A percentile compares a stretch with the other conserved stretches of the same genome.
These are phyloP conservation scores for Solanum hybrid DNA, from an alignment of 305 asterid genomes.

Conservation along the genomic window DNA sequence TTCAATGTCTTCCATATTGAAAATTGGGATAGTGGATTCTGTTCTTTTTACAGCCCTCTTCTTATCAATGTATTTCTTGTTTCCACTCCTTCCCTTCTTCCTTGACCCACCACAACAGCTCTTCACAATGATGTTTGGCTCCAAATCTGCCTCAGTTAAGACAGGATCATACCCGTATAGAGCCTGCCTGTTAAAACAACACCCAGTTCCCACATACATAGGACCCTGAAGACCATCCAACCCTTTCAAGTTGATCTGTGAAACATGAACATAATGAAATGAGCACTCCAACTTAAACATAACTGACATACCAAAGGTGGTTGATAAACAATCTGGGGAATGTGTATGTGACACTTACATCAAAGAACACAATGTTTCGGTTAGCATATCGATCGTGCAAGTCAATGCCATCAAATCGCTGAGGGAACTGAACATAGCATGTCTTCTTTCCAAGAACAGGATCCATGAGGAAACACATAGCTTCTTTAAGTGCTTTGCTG, in stretches of 20 bases:
- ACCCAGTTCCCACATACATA: constrained; percentile 45
- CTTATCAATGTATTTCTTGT: constrained; percentile 76
- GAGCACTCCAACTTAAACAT: not conserved
- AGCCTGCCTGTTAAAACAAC: constrained; percentile 44
- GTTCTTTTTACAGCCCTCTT: constrained; percentile 78
- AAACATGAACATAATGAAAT: constrained; percentile 5
- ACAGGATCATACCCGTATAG: constrained; percentile 73
- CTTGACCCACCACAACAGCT: constrained; percentile 65
- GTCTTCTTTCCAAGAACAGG: constrained; percentile 71
- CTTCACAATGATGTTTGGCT: constrained; percentile 50
- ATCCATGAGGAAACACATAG: constrained; percentile 96
- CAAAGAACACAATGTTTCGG: constrained; percentile 84
- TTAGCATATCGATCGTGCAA: constrained; percentile 89
- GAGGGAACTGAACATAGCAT: constrained; percentile 57
- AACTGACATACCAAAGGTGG: not conserved
- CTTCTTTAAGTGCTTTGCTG: constrained; percentile 90
- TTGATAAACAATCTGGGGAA: not conserved
- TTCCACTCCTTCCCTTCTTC: constrained; percentile 63
- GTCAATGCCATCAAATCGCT: constrained; percentile 24
- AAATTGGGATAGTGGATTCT: constrained; percentile 90
- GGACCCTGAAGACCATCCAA: constrained; percentile 50
- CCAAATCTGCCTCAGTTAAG: constrained; percentile 59
- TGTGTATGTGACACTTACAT: constrained; percentile 35
- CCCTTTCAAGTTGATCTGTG: constrained; percentile 48
- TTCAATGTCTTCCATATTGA: constrained; percentile 92